Conservation (phyloP, 176 grass and related monocot genomes). For the Musa itinerans region DNA sequence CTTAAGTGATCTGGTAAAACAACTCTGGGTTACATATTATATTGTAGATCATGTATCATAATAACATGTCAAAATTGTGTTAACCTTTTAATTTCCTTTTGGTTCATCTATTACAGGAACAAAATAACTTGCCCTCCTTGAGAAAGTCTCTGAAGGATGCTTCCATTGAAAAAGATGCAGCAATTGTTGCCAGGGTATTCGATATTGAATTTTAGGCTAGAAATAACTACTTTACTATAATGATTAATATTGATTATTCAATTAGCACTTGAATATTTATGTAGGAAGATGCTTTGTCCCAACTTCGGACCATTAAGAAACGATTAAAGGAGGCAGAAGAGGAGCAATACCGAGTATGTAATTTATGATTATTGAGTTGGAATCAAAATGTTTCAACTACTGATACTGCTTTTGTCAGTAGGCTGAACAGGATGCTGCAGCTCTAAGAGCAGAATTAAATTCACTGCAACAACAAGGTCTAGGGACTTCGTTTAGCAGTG, state of each 20-base stretch:
- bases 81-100: not conserved
- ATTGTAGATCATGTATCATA: not conserved
- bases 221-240: conserved; percentile 11
- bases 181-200: conserved; percentile 68
- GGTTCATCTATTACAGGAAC: conserved; percentile 43
- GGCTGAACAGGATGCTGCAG: conserved; percentile 89
- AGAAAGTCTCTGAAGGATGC: conserved; percentile 53
- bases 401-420: conserved; percentile 25
- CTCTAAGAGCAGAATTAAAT: conserved; percentile 86
- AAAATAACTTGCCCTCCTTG: conserved; percentile 47
- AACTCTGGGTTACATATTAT: conserved; percentile 6
- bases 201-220: not conserved
- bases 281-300: conserved; percentile 90
- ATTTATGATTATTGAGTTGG: conserved; percentile 11
- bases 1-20: conserved; percentile 63
- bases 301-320: conserved; percentile 77
- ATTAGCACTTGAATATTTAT: conserved; percentile 17
- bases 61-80: not conserved
- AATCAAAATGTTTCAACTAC: conserved; percentile 15
- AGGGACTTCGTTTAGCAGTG: conserved; percentile 47
- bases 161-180: conserved; percentile 89
- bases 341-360: conserved; percentile 87
- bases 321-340: conserved; percentile 95
- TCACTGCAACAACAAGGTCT: conserved; percentile 69
- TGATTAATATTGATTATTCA: conserved; percentile 1